Evolutionary conservation across 208 protist species (phyloP).

Genomic region (Trichomonas gallinae): DNA sequence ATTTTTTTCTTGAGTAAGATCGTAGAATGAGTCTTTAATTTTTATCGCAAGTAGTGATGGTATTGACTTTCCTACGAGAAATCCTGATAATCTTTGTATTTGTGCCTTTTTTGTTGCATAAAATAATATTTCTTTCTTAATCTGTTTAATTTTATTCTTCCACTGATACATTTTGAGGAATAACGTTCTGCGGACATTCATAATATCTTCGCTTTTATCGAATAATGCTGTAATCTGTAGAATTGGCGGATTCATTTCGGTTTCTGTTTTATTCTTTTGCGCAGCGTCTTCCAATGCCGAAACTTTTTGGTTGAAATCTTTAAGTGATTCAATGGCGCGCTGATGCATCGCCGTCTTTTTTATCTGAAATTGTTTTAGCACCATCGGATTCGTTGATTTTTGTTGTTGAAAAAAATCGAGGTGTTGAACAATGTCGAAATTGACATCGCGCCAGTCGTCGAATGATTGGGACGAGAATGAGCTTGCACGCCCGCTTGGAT

Average conservation of each 20-base stretch:
- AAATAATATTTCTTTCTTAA: background rate
- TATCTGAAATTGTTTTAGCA: background rate
- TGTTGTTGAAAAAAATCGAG: background rate
- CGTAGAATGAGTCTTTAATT: background rate
- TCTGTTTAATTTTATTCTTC: background rate
- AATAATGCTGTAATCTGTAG: background rate
- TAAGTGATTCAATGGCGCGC: background rate
- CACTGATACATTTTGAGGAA: background rate
- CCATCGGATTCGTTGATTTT: background rate
- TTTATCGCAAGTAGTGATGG: background rate
- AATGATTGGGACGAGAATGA: background rate
- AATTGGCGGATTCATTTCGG: background rate
- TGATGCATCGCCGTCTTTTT: background rate
- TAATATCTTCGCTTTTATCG: background rate
- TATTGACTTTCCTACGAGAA: background rate
- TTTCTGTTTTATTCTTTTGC: background rate
- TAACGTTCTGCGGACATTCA: background rate
- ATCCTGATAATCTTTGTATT: background rate
- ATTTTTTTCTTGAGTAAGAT: background rate
- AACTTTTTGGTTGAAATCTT: background rate
- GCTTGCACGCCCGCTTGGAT: background rate
- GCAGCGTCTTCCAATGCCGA: background rate
- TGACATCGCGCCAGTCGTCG: background rate
- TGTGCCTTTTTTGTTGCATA: background rate
- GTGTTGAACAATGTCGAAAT: background rate